A percentile compares a stretch with the other conserved stretches of the same genome.
phyloP scores from a whole-genome alignment of 75 land plant genomes.

The Pinus tabuliformis region DNA sequence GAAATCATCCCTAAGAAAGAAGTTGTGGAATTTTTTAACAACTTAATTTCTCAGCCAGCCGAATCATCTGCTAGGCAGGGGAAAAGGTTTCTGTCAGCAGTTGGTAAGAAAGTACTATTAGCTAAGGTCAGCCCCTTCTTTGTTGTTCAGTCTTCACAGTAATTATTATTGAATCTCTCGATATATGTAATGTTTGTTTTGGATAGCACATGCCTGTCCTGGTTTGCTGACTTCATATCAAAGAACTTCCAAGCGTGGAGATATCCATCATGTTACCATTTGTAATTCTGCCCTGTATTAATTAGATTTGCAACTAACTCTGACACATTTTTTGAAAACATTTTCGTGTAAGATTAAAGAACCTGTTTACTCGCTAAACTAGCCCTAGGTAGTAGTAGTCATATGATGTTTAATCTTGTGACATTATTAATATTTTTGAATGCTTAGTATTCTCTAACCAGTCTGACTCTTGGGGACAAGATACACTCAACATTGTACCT shows the following conservation, averaged over 20 bases:
- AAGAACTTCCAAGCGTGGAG: neutral
- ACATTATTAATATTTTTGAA: neutral
- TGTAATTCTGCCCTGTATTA: constrained; percentile 11
- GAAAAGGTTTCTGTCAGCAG: neutral
- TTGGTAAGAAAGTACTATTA: constrained; percentile 3
- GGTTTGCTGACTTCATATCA: constrained; percentile 5
- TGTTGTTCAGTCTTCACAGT: constrained; percentile 1
- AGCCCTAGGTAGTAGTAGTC: neutral
- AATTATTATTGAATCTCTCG: neutral
- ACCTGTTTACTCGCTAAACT: neutral
- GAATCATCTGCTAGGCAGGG: constrained; percentile 6
- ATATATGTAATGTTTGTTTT: constrained; percentile 1
- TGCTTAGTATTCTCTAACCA: neutral
- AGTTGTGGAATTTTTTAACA: constrained; percentile 70
- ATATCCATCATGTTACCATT: constrained; percentile 6
- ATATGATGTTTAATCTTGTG: neutral
- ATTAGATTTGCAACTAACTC: constrained; percentile 9
- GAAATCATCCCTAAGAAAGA: constrained; percentile 52
- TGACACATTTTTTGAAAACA: constrained; percentile 11
- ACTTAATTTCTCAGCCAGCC: constrained; percentile 26
- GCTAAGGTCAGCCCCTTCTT: constrained; percentile 3
- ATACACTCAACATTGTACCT: neutral
- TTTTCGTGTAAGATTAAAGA: neutral
- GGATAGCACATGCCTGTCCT: constrained; percentile 10
- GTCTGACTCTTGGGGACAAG: neutral